These are phyloP conservation scores for Coix lacrymajobi DNA, from an alignment of 176 grass and related monocot species.

Conservation along the genomic window DNA sequence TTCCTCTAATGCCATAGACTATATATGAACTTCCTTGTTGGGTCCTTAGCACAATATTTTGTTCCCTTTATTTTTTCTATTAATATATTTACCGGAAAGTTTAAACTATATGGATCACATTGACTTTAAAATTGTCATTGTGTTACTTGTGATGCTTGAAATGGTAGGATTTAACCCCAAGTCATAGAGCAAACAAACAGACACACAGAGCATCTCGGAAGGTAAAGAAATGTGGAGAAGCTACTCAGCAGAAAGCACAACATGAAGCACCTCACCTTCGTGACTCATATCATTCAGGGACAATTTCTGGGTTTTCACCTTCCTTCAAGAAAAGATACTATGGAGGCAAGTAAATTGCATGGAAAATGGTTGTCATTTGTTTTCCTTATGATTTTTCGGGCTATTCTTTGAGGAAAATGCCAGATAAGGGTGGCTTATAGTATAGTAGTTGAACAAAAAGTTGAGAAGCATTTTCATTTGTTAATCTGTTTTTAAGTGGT, in stretches of 20 bases:
- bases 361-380: not conserved
- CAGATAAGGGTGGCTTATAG: not conserved
- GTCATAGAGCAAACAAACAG: slow-evolving; percentile 19
- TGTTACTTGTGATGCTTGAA: not conserved
- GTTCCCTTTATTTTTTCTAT: not conserved
- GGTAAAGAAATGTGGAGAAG: slow-evolving; percentile 17
- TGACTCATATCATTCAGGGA: not conserved
- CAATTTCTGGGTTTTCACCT: slow-evolving; percentile 26
- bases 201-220: slow-evolving; percentile 19
- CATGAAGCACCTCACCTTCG: slow-evolving; percentile 10
- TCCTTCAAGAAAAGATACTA: slow-evolving; percentile 39
- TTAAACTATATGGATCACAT: not conserved
- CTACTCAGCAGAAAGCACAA: slow-evolving; percentile 23
- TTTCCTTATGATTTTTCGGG: not conserved
- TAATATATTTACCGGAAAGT: not conserved
- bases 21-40: not conserved
- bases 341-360: slow-evolving; percentile 36
- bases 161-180: slow-evolving; percentile 31
- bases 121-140: not conserved
- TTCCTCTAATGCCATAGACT: not conserved
- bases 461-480: too few species aligned
- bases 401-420: not conserved
- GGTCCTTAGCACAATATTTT: not conserved
- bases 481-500: too few species aligned
- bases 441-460: not conserved